A percentile compares a stretch with the other conserved stretches of the same genome.
Conservation (phyloP, 106 monocot genomes). For the Chionographis japonica region DNA sequence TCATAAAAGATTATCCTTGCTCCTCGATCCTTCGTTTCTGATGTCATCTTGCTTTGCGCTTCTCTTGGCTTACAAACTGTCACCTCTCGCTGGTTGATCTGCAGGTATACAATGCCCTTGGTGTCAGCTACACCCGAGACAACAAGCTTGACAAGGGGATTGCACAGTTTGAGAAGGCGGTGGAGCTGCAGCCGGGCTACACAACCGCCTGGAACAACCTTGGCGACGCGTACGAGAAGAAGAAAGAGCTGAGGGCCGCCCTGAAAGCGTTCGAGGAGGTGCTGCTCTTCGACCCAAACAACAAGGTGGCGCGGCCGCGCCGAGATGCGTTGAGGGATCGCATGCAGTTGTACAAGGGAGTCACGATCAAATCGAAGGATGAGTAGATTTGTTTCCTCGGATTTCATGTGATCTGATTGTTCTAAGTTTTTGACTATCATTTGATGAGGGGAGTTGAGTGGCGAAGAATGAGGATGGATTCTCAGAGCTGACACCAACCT, state of each 20-base stretch:
- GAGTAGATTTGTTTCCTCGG: slow-evolving; percentile 10
- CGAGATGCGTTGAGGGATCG: slow-evolving; percentile 66
- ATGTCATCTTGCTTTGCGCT: no score
- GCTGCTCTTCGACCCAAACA: slow-evolving; percentile 92
- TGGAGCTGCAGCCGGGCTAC: slow-evolving; percentile 88
- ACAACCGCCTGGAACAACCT: slow-evolving; percentile 96
- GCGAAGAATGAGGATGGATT: neutral
- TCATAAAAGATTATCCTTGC: no score
- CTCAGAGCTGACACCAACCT: no score
- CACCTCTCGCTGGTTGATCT: no score
- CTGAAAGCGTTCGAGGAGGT: slow-evolving; percentile 90
- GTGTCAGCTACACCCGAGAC: slow-evolving; percentile 85
- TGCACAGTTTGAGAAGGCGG: slow-evolving; percentile 70
- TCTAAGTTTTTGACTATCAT: neutral
- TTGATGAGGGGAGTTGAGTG: no score
- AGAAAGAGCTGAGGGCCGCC: slow-evolving; percentile 64
- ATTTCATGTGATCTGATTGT: neutral
- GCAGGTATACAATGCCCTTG: slow-evolving; percentile 95
- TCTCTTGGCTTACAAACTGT: no score
- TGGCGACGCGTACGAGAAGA: slow-evolving; percentile 92
- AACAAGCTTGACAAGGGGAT: slow-evolving; percentile 86
- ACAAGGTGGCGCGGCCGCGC: slow-evolving; percentile 73
- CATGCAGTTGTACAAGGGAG: slow-evolving; percentile 69
- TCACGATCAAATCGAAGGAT: slow-evolving; percentile 60
- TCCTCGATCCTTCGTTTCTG: no score